Evolutionary conservation across 2,329 filamentous ascomycete species (phyloP), one percentile per base, ranked within the genome.

Genomic region (Aciculosporium take): DNA sequence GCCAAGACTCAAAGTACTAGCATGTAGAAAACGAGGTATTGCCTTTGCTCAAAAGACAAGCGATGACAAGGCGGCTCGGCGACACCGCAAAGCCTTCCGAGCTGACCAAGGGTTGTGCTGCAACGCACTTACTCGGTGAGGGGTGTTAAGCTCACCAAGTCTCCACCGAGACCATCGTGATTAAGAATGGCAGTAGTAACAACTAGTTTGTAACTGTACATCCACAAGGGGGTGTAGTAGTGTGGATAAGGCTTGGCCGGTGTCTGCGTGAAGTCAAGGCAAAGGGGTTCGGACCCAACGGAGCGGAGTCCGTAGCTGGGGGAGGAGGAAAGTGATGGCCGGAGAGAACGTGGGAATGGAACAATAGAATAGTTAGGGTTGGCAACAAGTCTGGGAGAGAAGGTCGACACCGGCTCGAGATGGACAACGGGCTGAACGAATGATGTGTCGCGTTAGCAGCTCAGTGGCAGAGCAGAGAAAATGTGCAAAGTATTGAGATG

Each of bases 1-100:
- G 50, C 52, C 50, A 53, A 52, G 44, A 51, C 55, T 49, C 49
- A 59, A 40, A 49, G 60, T 62, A 61, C 60, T 56, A 51, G 53
- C 55, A 54, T 54, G 53, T 58, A 57, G 55, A 52, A 50, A 53
- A 45, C 47, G 48, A 55, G 51, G 52, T 59, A 60, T 54, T 54
- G 51, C 48, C 50, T 56, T 58, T 51, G 55, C 53, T 51, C 50
- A 46, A 57, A 51, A 55, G 53, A 54, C 57, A 55, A 57, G 50
- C 46, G 50, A 49, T 49, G 51, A 53, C 48, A 53, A 49, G 43
- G 43, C 47, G 49, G 49, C 48, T 47, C 50, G 46, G 46, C 47
- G 30, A 44, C 27, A 41, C 37, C 39, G 37, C 35, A 39, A 45
- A 37, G 25, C 38, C 28, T 41, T 44, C 39, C 29, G 32, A 47